Evolutionary conservation across 164 flowering plant genomes (phyloP), one percentile per base, ranked within the genome.

Genomic region (Annona cherimola): DNA sequence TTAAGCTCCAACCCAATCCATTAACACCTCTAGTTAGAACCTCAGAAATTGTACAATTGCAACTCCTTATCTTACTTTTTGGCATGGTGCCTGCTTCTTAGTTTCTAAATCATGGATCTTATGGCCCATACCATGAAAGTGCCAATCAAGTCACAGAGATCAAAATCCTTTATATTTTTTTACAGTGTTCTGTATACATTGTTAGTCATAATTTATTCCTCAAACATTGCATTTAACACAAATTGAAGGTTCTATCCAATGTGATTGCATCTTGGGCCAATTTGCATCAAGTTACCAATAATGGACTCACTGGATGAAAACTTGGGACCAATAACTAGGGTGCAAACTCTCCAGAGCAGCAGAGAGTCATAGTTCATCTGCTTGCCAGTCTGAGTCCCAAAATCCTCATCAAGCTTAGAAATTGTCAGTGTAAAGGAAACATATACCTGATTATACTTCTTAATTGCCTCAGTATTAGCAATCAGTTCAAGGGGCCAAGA

Each of bases 401-500:
- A 61, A 61, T 65, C 5, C 64, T 35, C 5, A 72, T 57, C 12
- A 43, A 2, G 45, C 42, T 35, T n/a, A 50, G 16, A 7, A 54
- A 16, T 42, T 42, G 45, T 2, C 50, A 70, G 75, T 73, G 55
- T 71, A 61, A 78, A 61, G 14, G 20, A 45, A 50, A 77, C 35
- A 7, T 7, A 8, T 82, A 92, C 99, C 95, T 92, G 96, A 76
- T 96, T 93, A 80, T 93, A 96, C 80, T 96, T 96, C 79, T 86
- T 89, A 54, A 92, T 83, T 69, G 97, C 91, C 78, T 92, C 97
- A 8, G 81, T 46, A 71, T 93, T 93, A 45, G 93, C 98, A 78
- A 93, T 92, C 59, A 96, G 91, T 76, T 96, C 99, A 78, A 96
- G 96, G 4, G 99, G 99, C 98, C 99, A 96, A 66, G 99, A 75